Percentiles rank a stretch among this genome's conserved stretches.
phyloP scores from a whole-genome alignment of 73 alveolate species.

The Uronychia binucleata region DNA sequence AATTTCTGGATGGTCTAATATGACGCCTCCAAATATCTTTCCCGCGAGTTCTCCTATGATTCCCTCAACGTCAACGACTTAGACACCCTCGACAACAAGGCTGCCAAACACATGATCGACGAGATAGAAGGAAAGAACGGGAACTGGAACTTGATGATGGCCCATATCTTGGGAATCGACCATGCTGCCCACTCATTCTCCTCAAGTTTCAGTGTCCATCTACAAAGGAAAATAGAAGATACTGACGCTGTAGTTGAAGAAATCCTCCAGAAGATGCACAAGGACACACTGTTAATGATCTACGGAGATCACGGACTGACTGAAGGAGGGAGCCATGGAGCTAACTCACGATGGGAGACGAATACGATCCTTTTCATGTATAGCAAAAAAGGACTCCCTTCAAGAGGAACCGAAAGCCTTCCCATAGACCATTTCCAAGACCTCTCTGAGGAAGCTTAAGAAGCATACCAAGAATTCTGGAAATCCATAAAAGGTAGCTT shows the following conservation, averaged over 20 bases:
- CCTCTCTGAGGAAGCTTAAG: not conserved
- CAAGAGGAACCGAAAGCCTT: not conserved
- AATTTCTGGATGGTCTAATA: constrained; percentile 61
- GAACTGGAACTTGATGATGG: constrained; percentile 28
- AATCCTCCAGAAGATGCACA: constrained; percentile 40
- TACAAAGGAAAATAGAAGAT: constrained; percentile 54
- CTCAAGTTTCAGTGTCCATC: constrained; percentile 43
- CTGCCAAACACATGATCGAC: constrained; percentile 11
- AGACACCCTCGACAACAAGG: constrained; percentile 63
- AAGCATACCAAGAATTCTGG: not conserved
- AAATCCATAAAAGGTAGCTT: not conserved
- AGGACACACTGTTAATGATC: constrained; percentile 50
- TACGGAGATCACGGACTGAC: constrained; percentile 89
- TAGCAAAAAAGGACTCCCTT: constrained; percentile 32
- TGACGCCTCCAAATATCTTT: constrained; percentile 28
- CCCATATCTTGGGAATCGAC: constrained; percentile 80
- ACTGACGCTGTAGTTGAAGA: constrained; percentile 41
- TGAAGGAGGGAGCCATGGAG: constrained; percentile 84
- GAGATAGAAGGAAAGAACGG: constrained; percentile 8
- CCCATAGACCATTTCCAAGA: not conserved
- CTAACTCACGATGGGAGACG: constrained; percentile 55
- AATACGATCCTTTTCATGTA: constrained; percentile 56
- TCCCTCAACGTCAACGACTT: constrained; percentile 67
- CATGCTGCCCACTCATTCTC: constrained; percentile 78
- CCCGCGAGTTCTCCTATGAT: constrained; percentile 50